Percentiles rank a stretch among this genome's conserved stretches.
phyloP scores from a whole-genome alignment of 805 yeast genomes.

The Brettanomyces sp. region DNA sequence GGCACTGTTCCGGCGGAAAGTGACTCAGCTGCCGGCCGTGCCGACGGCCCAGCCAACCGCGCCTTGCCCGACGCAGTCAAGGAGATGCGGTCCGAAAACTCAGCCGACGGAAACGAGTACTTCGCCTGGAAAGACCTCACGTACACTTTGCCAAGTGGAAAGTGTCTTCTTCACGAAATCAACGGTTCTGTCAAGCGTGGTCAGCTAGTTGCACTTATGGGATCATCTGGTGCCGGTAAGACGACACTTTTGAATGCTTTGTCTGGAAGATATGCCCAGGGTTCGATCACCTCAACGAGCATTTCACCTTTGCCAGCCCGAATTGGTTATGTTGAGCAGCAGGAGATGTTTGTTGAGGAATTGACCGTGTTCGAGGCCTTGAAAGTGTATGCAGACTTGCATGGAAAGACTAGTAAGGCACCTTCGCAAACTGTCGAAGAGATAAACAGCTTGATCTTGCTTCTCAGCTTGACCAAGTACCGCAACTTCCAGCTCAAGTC shows the following conservation, averaged over 20 bases:
- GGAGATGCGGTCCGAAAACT: neutral
- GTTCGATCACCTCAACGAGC: constrained; percentile 33
- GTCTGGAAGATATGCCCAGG: constrained; percentile 36
- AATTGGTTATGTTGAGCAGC: constrained; percentile 46
- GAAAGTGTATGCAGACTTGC: constrained; percentile 13
- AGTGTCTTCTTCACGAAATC: constrained; percentile 18
- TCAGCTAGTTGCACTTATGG: constrained; percentile 35
- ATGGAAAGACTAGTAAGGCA: neutral
- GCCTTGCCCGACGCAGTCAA: too few species aligned
- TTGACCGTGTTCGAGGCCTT: constrained; percentile 40
- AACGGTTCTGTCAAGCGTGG: constrained; percentile 28
- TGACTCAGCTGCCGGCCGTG: neutral
- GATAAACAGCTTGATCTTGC: constrained; percentile 30
- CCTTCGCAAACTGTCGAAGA: neutral
- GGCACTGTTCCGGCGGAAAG: neutral
- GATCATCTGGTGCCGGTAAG: constrained; percentile 42
- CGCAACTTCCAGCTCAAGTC: constrained; percentile 39
- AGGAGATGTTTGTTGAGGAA: constrained; percentile 37
- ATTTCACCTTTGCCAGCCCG: constrained; percentile 28
- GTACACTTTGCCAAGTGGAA: constrained; percentile 16
- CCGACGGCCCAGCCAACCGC: neutral
- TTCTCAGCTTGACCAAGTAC: constrained; percentile 35
- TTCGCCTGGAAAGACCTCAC: constrained; percentile 15
- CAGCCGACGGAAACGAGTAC: neutral
- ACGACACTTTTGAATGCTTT: constrained; percentile 39